These are phyloP conservation scores for Fusarium sp. DNA, from an alignment of 2,329 filamentous ascomycete species.

Conservation along the genomic window DNA sequence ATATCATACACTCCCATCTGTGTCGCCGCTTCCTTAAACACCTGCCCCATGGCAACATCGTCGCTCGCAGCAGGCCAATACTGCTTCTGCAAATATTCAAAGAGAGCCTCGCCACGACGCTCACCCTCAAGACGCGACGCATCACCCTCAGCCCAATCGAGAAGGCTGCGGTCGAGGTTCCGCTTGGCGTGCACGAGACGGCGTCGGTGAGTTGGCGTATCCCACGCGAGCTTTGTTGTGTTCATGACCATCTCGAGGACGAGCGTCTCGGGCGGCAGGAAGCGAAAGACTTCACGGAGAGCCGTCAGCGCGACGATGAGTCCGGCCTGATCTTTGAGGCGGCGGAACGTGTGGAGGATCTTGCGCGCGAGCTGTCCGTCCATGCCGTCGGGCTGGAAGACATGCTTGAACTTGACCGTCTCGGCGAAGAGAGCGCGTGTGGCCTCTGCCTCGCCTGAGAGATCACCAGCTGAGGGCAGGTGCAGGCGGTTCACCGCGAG, in stretches of 20 bases:
- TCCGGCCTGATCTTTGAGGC: slow-evolving; percentile 61
- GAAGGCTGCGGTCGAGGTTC: slow-evolving; percentile 59
- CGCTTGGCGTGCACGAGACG: slow-evolving; percentile 61
- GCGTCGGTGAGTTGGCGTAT: slow-evolving; percentile 57
- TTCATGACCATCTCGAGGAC: slow-evolving; percentile 64
- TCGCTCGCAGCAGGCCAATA: slow-evolving; percentile 52
- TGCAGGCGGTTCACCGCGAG: slow-evolving; percentile 67
- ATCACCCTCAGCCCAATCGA: slow-evolving; percentile 50
- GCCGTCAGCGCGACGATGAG: slow-evolving; percentile 63
- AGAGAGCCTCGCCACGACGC: slow-evolving; percentile 58
- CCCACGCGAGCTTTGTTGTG: slow-evolving; percentile 61
- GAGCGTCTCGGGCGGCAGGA: slow-evolving; percentile 62
- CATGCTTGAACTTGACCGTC: slow-evolving; percentile 64
- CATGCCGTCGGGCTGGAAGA: slow-evolving; percentile 62
- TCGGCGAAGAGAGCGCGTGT: slow-evolving; percentile 64
- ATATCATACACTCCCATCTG: slow-evolving; percentile 63
- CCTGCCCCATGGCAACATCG: slow-evolving; percentile 43
- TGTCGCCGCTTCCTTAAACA: slow-evolving; percentile 54
- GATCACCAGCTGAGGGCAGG: slow-evolving; percentile 49
- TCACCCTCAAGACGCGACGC: slow-evolving; percentile 55
- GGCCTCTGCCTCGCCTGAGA: slow-evolving; percentile 50
- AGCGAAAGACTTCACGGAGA: slow-evolving; percentile 61
- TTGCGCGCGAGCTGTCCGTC: slow-evolving; percentile 65
- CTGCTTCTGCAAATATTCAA: slow-evolving; percentile 60
- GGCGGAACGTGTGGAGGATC: slow-evolving; percentile 67